These are phyloP conservation scores for Fusarium cyanostomum DNA, from an alignment of 2,329 filamentous ascomycete species.

Conservation along the genomic window DNA sequence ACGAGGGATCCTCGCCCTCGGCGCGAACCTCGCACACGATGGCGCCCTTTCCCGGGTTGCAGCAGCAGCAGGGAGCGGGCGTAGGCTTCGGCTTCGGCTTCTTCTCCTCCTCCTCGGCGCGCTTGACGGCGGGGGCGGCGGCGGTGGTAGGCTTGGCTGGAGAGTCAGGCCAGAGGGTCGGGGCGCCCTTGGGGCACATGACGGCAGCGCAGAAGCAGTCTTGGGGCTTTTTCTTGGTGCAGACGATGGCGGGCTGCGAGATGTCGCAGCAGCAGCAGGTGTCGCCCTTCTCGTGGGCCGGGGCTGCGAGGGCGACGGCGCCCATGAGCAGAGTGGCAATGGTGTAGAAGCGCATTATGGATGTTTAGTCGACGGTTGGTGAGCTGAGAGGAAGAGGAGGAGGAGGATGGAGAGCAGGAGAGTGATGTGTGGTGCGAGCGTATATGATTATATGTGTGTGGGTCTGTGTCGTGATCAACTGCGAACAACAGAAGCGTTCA, in stretches of 20 bases:
- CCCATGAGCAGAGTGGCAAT: conserved; percentile 38
- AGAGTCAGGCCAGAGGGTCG: conserved; percentile 18
- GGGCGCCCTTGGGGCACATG: conserved; percentile 36
- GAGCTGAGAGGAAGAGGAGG: neutral
- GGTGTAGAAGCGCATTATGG: conserved; percentile 40
- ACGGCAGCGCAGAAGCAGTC: conserved; percentile 43
- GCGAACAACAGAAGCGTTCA: conserved; percentile 14
- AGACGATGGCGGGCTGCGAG: conserved; percentile 36
- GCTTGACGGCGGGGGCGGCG: conserved; percentile 4
- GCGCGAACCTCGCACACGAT: conserved; percentile 34
- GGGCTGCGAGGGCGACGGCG: conserved; percentile 31
- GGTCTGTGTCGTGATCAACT: neutral
- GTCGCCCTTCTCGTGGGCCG: conserved; percentile 24
- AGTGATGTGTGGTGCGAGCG: neutral
- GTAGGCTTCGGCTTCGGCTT: conserved; percentile 7
- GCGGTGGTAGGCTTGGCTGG: neutral
- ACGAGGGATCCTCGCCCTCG: conserved; percentile 25
- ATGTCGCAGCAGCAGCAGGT: conserved; percentile 50
- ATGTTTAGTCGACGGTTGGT: neutral
- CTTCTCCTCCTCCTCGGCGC: conserved; percentile 4
- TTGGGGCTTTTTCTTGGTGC: conserved; percentile 23
- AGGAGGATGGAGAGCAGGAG: neutral
- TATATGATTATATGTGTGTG: neutral
- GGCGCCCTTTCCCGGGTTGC: conserved; percentile 21
- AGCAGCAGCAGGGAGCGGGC: conserved; percentile 37